These are phyloP conservation scores for Verticillium alfalfae DNA, from an alignment of 2,329 filamentous ascomycete species.

Conservation along the genomic window DNA sequence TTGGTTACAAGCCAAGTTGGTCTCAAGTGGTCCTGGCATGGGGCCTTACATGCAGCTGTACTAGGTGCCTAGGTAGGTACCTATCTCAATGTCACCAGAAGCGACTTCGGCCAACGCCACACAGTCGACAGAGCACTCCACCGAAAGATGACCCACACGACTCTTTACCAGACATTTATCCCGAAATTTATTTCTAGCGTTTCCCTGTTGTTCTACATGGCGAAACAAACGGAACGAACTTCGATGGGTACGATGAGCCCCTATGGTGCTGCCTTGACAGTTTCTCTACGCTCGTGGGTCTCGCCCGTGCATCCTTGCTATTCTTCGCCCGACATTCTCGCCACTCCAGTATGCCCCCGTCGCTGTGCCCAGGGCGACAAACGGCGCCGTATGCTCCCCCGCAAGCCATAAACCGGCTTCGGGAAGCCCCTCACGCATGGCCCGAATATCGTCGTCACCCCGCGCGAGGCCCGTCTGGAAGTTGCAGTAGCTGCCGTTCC, in stretches of 20 bases:
- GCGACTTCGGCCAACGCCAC: too few species aligned
- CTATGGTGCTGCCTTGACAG: background rate
- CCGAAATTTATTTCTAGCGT: too few species aligned
- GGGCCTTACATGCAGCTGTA: background rate
- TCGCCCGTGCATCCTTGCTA: slow-evolving; percentile 48
- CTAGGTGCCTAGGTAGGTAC: background rate
- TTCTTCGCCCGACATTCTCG: slow-evolving; percentile 65
- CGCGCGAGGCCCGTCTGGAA: slow-evolving; percentile 71
- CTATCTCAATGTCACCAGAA: too few species aligned
- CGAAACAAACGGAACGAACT: too few species aligned
- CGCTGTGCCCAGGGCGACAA: slow-evolving; percentile 80
- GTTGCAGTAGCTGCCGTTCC: slow-evolving; percentile 78
- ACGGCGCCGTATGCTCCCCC: slow-evolving; percentile 86
- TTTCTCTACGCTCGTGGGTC: background rate
- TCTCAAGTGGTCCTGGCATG: background rate
- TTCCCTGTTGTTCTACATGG: too few species aligned
- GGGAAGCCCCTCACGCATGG: slow-evolving; percentile 56
- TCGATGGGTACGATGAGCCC: too few species aligned
- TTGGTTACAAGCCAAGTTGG: background rate
- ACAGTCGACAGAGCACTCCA: too few species aligned
- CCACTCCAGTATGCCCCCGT: slow-evolving; percentile 93
- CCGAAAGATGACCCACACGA: too few species aligned
- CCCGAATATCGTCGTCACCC: slow-evolving; percentile 67
- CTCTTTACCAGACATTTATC: too few species aligned
- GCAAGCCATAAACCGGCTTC: slow-evolving; percentile 75